These are phyloP conservation scores for Bruguiera hainesii DNA, from an alignment of 441 rosid species.

Conservation along the genomic window DNA sequence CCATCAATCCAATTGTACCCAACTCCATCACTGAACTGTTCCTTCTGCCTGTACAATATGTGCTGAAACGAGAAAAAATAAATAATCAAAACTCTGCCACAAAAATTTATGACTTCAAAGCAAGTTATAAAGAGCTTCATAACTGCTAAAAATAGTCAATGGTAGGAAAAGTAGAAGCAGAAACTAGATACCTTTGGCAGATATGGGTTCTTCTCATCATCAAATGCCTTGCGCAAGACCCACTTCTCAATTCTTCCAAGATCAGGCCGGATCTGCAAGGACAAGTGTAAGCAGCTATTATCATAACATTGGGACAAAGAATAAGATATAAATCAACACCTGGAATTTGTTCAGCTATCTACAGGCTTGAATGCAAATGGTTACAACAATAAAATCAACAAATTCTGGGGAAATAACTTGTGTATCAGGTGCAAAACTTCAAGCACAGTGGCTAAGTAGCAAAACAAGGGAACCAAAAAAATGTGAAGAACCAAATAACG, in stretches of 20 bases:
- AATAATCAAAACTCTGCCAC: conserved; percentile 5
- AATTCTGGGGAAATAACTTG: no score
- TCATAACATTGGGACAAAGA: background rate
- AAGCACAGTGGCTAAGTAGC: no score
- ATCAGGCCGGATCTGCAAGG: conserved; percentile 56
- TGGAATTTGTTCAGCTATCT: background rate
- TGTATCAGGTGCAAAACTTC: no score
- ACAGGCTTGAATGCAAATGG: no score
- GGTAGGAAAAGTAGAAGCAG: conserved; percentile 8
- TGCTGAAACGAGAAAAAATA: conserved; percentile 42
- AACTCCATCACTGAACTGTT: conserved; percentile 97
- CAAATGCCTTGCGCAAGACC: conserved; percentile 79
- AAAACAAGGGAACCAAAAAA: no score
- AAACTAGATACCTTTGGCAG: conserved; percentile 56
- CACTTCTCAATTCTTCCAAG: conserved; percentile 86
- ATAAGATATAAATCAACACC: background rate
- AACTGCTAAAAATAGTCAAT: background rate
- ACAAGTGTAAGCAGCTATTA: conserved; percentile 1
- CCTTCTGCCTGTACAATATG: conserved; percentile 91
- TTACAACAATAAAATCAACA: no score
- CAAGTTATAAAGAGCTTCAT: background rate
- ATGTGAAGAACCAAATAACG: no score
- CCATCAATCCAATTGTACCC: conserved; percentile 99
- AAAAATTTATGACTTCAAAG: conserved; percentile 3
- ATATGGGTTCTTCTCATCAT: conserved; percentile 68